Evolutionary conservation across 179 eudicot species (phyloP).

Genomic region (Kewa caespitosa): DNA sequence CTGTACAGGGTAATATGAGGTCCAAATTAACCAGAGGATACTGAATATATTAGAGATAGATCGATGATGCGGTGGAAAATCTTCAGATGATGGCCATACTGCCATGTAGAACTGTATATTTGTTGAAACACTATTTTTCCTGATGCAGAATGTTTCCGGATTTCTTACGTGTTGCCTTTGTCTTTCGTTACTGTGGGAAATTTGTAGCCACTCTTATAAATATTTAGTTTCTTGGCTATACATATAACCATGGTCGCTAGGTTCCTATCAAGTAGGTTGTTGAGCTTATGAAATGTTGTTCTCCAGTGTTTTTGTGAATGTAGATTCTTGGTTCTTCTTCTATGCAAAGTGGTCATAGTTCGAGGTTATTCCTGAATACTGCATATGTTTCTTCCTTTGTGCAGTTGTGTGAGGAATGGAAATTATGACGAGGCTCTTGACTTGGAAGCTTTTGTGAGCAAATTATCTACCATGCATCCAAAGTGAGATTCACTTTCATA

Average conservation of each 20-base stretch:
- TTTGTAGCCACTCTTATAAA: background rate
- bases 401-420: constrained; percentile 96
- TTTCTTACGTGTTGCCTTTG: background rate
- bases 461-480: constrained; percentile 92
- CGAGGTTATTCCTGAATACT: constrained; percentile 12
- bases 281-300: constrained; percentile 2
- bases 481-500: constrained; percentile 55
- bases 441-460: constrained; percentile 90
- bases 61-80: background rate
- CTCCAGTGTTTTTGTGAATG: background rate
- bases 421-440: constrained; percentile 97
- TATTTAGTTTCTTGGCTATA: background rate
- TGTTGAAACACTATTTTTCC: background rate
- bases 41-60: background rate
- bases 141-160: background rate
- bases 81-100: background rate
- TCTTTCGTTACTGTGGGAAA: background rate
- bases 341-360: background rate
- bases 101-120: background rate
- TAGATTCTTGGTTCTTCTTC: background rate
- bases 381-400: background rate
- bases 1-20: too few species aligned
- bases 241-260: too few species aligned
- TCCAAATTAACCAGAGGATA: background rate
- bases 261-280: background rate